These are phyloP conservation scores for Amylocystis lapponica DNA, from an alignment of 768 basidiomycete genomes.

Conservation along the genomic window DNA sequence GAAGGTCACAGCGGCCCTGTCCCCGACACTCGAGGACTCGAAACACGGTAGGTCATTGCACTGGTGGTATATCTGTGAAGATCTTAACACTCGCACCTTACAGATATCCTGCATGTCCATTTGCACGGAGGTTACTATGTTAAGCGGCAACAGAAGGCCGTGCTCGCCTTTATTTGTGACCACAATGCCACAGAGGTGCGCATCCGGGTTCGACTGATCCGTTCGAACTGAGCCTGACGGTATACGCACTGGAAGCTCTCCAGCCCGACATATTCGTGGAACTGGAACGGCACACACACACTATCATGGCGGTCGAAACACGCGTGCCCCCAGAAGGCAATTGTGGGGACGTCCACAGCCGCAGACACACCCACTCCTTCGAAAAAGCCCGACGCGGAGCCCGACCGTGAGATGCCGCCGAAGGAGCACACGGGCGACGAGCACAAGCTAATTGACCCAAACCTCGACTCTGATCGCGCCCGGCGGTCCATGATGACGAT, in stretches of 20 bases:
- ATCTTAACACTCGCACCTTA: background rate
- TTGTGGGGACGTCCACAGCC: background rate
- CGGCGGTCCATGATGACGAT: slow-evolving; percentile 11
- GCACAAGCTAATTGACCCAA: slow-evolving; percentile 10
- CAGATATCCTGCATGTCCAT: slow-evolving; percentile 19
- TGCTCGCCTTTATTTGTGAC: slow-evolving; percentile 23
- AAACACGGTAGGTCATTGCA: slow-evolving; percentile 11
- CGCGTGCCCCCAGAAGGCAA: slow-evolving; percentile 16
- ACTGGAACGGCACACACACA: slow-evolving; percentile 23
- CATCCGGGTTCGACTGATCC: background rate
- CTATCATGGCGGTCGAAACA: slow-evolving; percentile 24
- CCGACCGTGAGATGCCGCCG: slow-evolving; percentile 9
- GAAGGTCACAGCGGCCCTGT: slow-evolving; percentile 16
- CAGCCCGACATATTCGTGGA: slow-evolving; percentile 8
- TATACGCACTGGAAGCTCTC: slow-evolving; percentile 15
- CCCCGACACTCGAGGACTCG: slow-evolving; percentile 4
- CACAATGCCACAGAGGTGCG: slow-evolving; percentile 22
- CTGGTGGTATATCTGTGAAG: background rate
- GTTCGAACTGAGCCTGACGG: background rate
- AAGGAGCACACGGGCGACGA: slow-evolving; percentile 9
- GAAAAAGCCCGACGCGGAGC: slow-evolving; percentile 2
- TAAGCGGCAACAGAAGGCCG: slow-evolving; percentile 18
- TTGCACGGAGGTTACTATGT: slow-evolving; percentile 25
- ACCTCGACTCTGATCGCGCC: slow-evolving; percentile 1
- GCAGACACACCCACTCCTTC: slow-evolving; percentile 3